A percentile compares a stretch with the other conserved stretches of the same genome.
phyloP scores from a whole-genome alignment of 495 filamentous ascomycete genomes.

The Aspergillus kassunensis region DNA sequence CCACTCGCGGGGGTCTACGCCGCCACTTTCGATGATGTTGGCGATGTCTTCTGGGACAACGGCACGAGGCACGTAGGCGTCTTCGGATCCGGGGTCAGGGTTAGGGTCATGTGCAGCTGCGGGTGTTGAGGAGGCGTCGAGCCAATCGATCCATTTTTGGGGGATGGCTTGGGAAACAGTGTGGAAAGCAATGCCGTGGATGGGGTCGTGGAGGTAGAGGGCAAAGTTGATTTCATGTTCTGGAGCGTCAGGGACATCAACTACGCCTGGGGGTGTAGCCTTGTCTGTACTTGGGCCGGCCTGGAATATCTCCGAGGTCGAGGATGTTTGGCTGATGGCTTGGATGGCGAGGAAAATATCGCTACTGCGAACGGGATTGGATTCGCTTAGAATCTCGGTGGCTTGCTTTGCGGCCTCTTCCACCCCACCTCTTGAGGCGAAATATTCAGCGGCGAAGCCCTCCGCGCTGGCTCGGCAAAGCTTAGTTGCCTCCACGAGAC shows the following conservation, averaged over 20 bases:
- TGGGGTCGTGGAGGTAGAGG: constrained; percentile 87
- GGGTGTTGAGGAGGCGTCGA: constrained; percentile 66
- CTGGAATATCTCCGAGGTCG: constrained; percentile 62
- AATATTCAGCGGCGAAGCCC: constrained; percentile 80
- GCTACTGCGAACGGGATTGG: constrained; percentile 83
- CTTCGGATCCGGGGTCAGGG: constrained; percentile 35
- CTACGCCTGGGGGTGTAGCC: constrained; percentile 48
- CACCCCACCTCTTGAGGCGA: constrained; percentile 69
- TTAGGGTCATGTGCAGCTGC: too few relatives aligned
- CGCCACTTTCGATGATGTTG: constrained; percentile 82
- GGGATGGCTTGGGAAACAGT: constrained; percentile 83
- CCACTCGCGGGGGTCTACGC: constrained; percentile 95
- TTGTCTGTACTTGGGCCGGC: constrained; percentile 51
- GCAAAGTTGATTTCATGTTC: constrained; percentile 74
- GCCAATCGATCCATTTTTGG: constrained; percentile 82
- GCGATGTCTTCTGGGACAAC: constrained; percentile 75
- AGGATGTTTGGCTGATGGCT: constrained; percentile 63
- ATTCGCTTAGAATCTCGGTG: constrained; percentile 67
- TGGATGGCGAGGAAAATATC: constrained; percentile 95
- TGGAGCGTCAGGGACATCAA: constrained; percentile 44
- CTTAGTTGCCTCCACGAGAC: constrained; percentile 82
- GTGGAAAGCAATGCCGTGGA: constrained; percentile 84
- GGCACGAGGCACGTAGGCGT: constrained; percentile 33
- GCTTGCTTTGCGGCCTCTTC: constrained; percentile 74
- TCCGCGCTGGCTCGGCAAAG: constrained; percentile 84